Base-by-base conservation (phyloP, 2,329 filamentous ascomycete species). In the Aspergillus fumigatus region DNA sequence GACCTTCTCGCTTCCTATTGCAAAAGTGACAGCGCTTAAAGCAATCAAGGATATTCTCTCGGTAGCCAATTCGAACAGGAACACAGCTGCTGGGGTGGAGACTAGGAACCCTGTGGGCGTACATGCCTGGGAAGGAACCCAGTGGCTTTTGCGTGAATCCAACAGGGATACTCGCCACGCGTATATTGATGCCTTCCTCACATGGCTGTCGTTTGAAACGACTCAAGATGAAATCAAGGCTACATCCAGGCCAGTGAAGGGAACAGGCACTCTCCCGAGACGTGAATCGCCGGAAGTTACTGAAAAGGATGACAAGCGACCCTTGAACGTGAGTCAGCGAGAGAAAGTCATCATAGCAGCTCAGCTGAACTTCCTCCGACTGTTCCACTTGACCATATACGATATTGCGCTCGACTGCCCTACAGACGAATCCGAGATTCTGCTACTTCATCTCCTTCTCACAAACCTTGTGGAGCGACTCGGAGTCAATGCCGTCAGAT, bases 71-170 rank as follows among this genome's bases (percentile, higher is more conserved):
- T 82, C 82, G 45, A 82, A 82, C 62, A 82, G 80, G 23, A 84
- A 81, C 62, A 77, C 77, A 62, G 82, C 82, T 62, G 85, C 81
- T 69, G 81, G 79, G 52, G 84, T 84, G 29, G 82, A 94, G 52
- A 84, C 86, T 5, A 84, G 92, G 60, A 90, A 88, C 70, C 84
- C 81, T 43, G 89, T 95, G 0, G 87, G 89, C 0, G 81, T 96
- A 8, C 84, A 89, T 54, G 88, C 92, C 0, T 99, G 94, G 94
- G 92, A 97, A 73, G 91, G 90, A n/a, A 96, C 92, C 0, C 91
- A 97, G 59, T 96, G 91, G 90, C 83, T 97, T 48, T 77, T 97
- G 21, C 86, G 89, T 40, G 93, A 97, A 67, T 81, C 85, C 0
- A 88, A 92, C 65, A 85, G 85, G 32, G 81, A 85, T 32, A 92